Percentiles rank a stretch among this genome's conserved stretches.
Evolutionary conservation across 164 flowering plant species (phyloP).

Genomic region (Litsea cubeba): DNA sequence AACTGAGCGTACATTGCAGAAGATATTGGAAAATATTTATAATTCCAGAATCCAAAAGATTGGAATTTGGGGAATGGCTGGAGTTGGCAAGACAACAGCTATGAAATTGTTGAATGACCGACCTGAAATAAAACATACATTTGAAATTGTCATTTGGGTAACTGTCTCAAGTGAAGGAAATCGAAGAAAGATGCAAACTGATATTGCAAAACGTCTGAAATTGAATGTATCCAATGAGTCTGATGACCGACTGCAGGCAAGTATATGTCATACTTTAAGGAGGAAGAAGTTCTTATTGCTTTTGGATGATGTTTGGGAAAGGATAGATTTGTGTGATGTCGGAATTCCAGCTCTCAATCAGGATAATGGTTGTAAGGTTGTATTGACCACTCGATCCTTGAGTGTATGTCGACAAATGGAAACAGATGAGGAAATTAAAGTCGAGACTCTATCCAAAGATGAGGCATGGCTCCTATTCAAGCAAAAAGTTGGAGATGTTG

Average conservation of each 20-base stretch:
- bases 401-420: neutral
- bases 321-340: too few relatives aligned
- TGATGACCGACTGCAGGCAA: neutral
- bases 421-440: slow-evolving; percentile 2
- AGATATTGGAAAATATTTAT: neutral
- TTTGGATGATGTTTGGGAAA: neutral
- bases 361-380: too few relatives aligned
- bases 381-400: too few relatives aligned
- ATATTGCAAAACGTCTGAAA: neutral
- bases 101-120: neutral
- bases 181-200: neutral
- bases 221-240: neutral
- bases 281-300: slow-evolving; percentile 4
- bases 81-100: slow-evolving; percentile 4
- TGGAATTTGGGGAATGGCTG: slow-evolving; percentile 6
- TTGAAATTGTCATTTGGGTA: slow-evolving; percentile 8
- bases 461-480: neutral
- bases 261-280: neutral
- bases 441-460: neutral
- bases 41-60: neutral
- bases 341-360: too few relatives aligned
- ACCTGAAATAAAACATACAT: neutral
- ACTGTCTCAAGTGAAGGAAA: neutral
- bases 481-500: slow-evolving; percentile 2
- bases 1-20: neutral